Conservation (phyloP, 306 rosid genomes). For the Acacia confusa region DNA sequence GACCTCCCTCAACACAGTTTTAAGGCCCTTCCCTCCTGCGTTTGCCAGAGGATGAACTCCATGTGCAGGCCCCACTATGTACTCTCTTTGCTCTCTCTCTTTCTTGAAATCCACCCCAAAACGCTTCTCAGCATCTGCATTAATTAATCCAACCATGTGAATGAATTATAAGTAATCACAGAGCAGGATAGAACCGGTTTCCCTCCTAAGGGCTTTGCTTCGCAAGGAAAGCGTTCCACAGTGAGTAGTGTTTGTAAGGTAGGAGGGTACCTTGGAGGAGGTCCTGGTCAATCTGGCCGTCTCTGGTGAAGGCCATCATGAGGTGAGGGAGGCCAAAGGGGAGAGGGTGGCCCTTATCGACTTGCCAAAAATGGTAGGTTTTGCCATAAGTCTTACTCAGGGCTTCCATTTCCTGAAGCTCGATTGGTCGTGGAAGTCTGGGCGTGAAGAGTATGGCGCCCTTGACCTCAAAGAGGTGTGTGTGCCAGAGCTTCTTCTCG, state of each 20-base stretch:
- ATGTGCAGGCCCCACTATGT: slow-evolving; percentile 57
- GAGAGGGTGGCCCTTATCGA: slow-evolving; percentile 56
- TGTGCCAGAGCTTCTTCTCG: slow-evolving; percentile 81
- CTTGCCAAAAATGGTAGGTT: slow-evolving; percentile 81
- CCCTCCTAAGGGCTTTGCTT: no score
- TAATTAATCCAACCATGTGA: no score
- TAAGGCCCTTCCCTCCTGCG: slow-evolving; percentile 63
- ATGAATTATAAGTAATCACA: background rate
- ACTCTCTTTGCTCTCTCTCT: slow-evolving; percentile 60
- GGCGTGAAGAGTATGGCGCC: slow-evolving; percentile 70
- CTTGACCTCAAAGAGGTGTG: slow-evolving; percentile 83
- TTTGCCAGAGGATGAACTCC: slow-evolving; percentile 81
- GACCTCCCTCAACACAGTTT: slow-evolving; percentile 62
- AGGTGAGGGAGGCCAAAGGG: slow-evolving; percentile 75
- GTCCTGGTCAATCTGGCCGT: slow-evolving; percentile 58
- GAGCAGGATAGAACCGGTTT: no score
- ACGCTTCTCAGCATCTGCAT: slow-evolving; percentile 46
- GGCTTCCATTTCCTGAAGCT: slow-evolving; percentile 58
- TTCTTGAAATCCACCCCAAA: slow-evolving; percentile 39
- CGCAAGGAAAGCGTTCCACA: no score
- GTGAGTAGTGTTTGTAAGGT: no score
- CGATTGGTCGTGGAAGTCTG: slow-evolving; percentile 40
- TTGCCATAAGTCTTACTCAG: slow-evolving; percentile 82
- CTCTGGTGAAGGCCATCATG: slow-evolving; percentile 80
- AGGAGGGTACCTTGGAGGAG: slow-evolving; percentile 35